Conservation (phyloP, 2,329 filamentous ascomycete genomes). For the Calonectria fujianensis region DNA sequence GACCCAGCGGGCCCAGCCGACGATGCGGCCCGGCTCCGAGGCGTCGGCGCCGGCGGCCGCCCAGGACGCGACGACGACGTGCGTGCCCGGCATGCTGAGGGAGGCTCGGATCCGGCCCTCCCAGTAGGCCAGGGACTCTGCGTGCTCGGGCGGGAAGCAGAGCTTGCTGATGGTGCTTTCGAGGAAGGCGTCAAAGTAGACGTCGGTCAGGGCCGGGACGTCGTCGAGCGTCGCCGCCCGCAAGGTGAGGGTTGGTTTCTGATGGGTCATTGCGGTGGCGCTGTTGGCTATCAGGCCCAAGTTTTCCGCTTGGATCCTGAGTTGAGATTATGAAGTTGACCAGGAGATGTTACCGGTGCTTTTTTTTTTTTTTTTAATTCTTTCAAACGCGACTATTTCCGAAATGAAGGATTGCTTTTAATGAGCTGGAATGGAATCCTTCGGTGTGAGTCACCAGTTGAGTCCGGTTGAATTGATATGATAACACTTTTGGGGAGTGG, state of each 20-base stretch:
- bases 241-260: constrained; percentile 47
- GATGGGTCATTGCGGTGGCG: constrained; percentile 40
- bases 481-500: background rate
- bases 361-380: background rate
- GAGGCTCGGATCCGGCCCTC: constrained; percentile 49
- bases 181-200: constrained; percentile 58
- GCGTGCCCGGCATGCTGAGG: constrained; percentile 56
- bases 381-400: background rate
- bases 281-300: background rate
- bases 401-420: background rate
- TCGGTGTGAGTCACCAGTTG: constrained; percentile 14
- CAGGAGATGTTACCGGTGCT: background rate
- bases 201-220: constrained; percentile 55
- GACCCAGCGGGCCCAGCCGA: constrained; percentile 61
- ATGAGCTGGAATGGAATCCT: background rate
- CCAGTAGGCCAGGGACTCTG: constrained; percentile 48
- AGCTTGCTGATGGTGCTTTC: constrained; percentile 56
- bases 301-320: background rate
- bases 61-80: constrained; percentile 56
- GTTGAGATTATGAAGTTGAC: background rate
- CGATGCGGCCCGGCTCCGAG: constrained; percentile 34
- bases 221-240: constrained; percentile 62
- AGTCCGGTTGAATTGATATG: background rate
- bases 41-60: constrained; percentile 5
- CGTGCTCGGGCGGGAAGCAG: constrained; percentile 55